phyloP scores from a whole-genome alignment of 2,329 filamentous ascomycete genomes.

The Hymenoscyphus scutula region DNA sequence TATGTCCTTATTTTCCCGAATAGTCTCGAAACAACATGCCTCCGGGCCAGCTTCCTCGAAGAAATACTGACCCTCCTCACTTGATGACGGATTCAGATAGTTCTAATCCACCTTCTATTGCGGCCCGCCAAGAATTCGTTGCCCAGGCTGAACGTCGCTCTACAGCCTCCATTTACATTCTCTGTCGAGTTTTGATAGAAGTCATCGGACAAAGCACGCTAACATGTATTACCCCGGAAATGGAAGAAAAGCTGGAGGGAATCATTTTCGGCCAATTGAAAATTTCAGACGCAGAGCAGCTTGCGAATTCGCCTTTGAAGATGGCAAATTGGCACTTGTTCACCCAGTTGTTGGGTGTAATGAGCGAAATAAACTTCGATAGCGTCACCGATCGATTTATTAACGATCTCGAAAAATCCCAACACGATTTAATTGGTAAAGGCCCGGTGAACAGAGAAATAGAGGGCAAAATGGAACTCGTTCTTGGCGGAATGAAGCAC shows the following conservation, averaged over 20 bases:
- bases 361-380: slow-evolving; percentile 89
- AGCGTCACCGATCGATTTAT: slow-evolving; percentile 82
- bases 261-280: slow-evolving; percentile 97
- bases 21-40: slow-evolving; percentile 27
- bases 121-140: slow-evolving; percentile 64
- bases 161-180: slow-evolving; percentile 91
- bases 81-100: slow-evolving; percentile 25
- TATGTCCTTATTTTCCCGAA: slow-evolving; percentile 8
- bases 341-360: slow-evolving; percentile 86
- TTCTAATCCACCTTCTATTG: slow-evolving; percentile 34
- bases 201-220: slow-evolving; percentile 89
- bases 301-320: slow-evolving; percentile 74
- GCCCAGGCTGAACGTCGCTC: slow-evolving; percentile 83
- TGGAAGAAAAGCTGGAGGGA: slow-evolving; percentile 89
- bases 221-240: slow-evolving; percentile 78
- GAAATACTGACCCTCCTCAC: slow-evolving; percentile 67
- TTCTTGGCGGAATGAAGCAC: slow-evolving; percentile 89
- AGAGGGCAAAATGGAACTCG: slow-evolving; percentile 80
- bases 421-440: slow-evolving; percentile 73
- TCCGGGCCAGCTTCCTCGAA: slow-evolving; percentile 51
- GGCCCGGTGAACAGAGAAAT: slow-evolving; percentile 63
- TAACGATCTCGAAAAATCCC: slow-evolving; percentile 71
- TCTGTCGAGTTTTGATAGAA: slow-evolving; percentile 90
- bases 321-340: slow-evolving; percentile 96
- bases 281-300: slow-evolving; percentile 78